Conservation (phyloP, 2,329 filamentous ascomycete species). For the Epichloe brachyelytri region DNA sequence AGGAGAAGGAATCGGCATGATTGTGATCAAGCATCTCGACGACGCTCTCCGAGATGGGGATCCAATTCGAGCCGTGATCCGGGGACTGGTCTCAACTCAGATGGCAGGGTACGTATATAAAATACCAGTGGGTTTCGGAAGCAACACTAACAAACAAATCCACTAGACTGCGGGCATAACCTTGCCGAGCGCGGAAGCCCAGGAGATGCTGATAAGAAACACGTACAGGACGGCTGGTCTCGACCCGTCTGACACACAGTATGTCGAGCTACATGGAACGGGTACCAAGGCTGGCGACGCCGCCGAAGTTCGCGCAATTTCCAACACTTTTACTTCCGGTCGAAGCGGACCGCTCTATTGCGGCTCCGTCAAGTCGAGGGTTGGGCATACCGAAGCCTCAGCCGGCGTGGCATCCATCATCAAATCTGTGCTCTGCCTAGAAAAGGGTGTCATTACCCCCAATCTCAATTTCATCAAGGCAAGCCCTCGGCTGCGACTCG, state of each 20-base stretch:
- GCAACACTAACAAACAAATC: too few relatives aligned
- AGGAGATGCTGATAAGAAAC: not conserved
- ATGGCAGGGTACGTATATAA: too few relatives aligned
- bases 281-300: constrained; percentile 36
- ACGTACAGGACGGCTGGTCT: not conserved
- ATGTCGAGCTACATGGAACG: constrained; percentile 15
- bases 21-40: too few relatives aligned
- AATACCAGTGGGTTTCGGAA: too few relatives aligned
- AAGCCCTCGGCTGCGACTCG: too few relatives aligned
- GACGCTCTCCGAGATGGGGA: too few relatives aligned
- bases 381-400: constrained; percentile 15
- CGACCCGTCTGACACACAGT: not conserved
- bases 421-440: constrained; percentile 7
- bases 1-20: too few relatives aligned
- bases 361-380: constrained; percentile 1
- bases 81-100: too few relatives aligned
- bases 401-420: constrained; percentile 15
- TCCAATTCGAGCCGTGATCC: too few relatives aligned
- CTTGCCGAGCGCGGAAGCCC: constrained; percentile 12
- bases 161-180: not conserved
- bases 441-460: too few relatives aligned
- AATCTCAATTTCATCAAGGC: too few relatives aligned
- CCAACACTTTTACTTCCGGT: not conserved
- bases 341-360: too few relatives aligned
- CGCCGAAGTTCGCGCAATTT: constrained; percentile 17